phyloP scores from a whole-genome alignment of 169 alveolate species.

The Plasmodium blacklocki region DNA sequence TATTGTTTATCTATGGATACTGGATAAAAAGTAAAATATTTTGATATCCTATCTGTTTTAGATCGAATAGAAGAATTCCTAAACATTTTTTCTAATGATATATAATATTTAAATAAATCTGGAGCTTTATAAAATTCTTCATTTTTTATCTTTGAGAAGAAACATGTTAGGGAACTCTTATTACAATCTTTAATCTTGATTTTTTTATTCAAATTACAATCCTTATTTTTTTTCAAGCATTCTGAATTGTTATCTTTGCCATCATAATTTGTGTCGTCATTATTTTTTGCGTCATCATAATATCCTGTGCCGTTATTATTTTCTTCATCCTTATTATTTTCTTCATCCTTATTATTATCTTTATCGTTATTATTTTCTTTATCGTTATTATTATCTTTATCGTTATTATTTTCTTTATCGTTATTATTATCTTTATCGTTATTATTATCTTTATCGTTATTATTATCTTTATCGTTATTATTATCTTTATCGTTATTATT shows the following conservation, averaged over 20 bases:
- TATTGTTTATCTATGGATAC: not conserved
- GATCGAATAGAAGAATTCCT: slow-evolving; percentile 6
- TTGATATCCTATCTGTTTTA: slow-evolving; percentile 22
- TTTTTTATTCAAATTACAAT: not conserved
- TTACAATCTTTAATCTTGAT: not conserved
- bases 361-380: too few species aligned
- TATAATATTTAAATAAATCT: slow-evolving; percentile 39
- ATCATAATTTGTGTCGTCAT: not conserved
- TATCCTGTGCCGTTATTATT: too few species aligned
- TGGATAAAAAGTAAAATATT: slow-evolving; percentile 45
- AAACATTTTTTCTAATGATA: slow-evolving; percentile 26
- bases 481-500: too few species aligned
- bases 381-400: too few species aligned
- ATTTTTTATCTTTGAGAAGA: not conserved
- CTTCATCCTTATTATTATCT: too few species aligned
- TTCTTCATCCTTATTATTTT: too few species aligned
- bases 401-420: too few species aligned
- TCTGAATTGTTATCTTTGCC: not conserved
- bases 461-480: too few species aligned
- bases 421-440: too few species aligned
- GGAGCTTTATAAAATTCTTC: slow-evolving; percentile 2
- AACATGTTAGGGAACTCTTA: not conserved
- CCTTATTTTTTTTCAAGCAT: not conserved
- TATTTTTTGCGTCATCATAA: too few species aligned
- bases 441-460: too few species aligned